Conservation (phyloP, 108 stramenopile genomes). For the Pseudonitzschia delicatissima region DNA sequence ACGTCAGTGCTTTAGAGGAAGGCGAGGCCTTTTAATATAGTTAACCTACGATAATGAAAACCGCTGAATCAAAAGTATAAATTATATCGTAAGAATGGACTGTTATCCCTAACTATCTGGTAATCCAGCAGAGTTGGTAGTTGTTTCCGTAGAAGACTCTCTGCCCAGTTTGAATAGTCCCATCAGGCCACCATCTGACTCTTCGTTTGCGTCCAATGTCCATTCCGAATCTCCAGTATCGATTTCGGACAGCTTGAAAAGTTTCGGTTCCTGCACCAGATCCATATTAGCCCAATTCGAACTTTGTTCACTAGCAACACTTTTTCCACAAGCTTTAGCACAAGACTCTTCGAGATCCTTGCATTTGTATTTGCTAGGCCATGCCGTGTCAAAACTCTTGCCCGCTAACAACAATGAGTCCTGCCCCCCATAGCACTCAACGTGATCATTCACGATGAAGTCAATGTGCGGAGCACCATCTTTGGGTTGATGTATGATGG, state of each 20-base stretch:
- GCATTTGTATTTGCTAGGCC: conserved; percentile 52
- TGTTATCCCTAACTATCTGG: neutral
- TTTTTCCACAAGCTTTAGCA: neutral
- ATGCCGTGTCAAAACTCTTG: conserved; percentile 27
- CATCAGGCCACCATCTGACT: conserved; percentile 24
- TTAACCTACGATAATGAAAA: too few species aligned
- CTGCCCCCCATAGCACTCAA: conserved; percentile 56
- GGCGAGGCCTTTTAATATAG: conserved; percentile 42
- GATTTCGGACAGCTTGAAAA: conserved; percentile 25
- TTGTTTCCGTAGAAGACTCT: neutral
- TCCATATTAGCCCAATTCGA: neutral
- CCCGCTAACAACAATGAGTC: conserved; percentile 20
- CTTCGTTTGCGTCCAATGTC: conserved; percentile 30
- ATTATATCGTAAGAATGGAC: neutral
- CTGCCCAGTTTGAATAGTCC: conserved; percentile 28
- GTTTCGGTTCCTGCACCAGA: conserved; percentile 22
- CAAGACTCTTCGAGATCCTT: conserved; percentile 32
- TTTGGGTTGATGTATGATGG: conserved; percentile 57
- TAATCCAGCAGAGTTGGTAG: neutral
- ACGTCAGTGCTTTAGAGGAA: conserved; percentile 32
- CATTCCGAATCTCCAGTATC: conserved; percentile 34
- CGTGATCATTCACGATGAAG: conserved; percentile 60
- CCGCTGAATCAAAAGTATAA: too few species aligned
- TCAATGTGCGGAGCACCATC: conserved; percentile 59
- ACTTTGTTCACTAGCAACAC: neutral